phyloP scores from a whole-genome alignment of 176 grass and related monocot genomes.

The Dendrocalamus sinicus region DNA sequence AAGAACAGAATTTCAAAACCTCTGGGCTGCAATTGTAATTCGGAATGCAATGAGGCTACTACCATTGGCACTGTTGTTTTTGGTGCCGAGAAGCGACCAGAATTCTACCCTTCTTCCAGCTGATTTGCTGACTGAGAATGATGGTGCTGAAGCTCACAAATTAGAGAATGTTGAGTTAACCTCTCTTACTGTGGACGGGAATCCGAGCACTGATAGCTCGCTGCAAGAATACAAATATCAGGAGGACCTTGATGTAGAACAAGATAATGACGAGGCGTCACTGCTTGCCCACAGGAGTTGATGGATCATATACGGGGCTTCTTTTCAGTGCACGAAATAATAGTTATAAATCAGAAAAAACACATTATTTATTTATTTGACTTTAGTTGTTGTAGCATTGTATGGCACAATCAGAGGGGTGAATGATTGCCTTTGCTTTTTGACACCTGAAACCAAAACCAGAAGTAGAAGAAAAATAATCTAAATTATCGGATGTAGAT shows the following conservation, averaged over 20 bases:
- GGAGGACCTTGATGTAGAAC: conserved; percentile 33
- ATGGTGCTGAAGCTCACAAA: conserved; percentile 23
- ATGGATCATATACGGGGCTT: conserved; percentile 17
- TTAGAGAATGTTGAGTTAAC: conserved; percentile 53
- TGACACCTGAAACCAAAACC: no score
- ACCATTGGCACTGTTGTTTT: conserved; percentile 69
- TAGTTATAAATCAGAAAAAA: conserved; percentile 24
- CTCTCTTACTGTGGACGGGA: conserved; percentile 43
- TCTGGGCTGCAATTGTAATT: conserved; percentile 76
- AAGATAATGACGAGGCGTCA: conserved; percentile 54
- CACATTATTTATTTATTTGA: neutral
- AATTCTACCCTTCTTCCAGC: conserved; percentile 68
- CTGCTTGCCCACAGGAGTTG: conserved; percentile 62
- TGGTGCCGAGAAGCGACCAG: conserved; percentile 66
- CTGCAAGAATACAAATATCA: conserved; percentile 11
- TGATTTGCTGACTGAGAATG: conserved; percentile 57
- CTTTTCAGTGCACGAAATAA: conserved; percentile 21
- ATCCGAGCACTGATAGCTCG: neutral
- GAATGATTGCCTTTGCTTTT: no score
- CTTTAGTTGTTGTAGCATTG: no score
- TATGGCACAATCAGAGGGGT: no score
- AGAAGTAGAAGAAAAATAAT: no score
- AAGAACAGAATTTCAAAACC: conserved; percentile 74
- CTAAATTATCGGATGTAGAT: no score
- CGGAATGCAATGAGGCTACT: conserved; percentile 73